Conservation (phyloP, 805 yeast genomes). For the Yamadazyma kitorensis region DNA sequence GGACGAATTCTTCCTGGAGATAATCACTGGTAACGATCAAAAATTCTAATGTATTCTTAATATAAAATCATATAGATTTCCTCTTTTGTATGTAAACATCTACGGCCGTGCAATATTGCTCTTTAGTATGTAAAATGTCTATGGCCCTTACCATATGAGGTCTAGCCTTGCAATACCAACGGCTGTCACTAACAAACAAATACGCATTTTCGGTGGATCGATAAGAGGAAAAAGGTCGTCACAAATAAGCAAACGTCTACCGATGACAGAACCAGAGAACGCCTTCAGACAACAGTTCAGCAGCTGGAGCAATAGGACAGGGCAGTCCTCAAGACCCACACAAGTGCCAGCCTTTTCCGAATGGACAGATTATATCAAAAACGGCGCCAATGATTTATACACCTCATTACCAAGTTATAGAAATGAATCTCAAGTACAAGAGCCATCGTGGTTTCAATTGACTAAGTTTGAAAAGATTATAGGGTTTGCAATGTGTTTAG, state of each 20-base stretch:
- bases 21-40: constrained; percentile 14
- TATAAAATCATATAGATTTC: not conserved
- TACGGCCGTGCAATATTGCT: no score
- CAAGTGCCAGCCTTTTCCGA: constrained; percentile 30
- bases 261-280: constrained; percentile 29
- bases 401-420: constrained; percentile 62
- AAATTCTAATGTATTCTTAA: constrained; percentile 1
- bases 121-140: no score
- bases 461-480: constrained; percentile 78
- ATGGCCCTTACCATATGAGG: no score
- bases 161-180: no score
- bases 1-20: constrained; percentile 26
- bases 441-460: constrained; percentile 74
- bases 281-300: constrained; percentile 32
- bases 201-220: no score
- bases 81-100: not conserved
- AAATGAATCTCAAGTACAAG: constrained; percentile 40
- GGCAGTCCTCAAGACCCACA: constrained; percentile 1
- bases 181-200: no score
- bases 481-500: constrained; percentile 73
- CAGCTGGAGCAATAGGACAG: constrained; percentile 24
- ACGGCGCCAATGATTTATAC: constrained; percentile 56
- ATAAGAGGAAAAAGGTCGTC: no score
- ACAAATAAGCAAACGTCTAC: no score
- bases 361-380: constrained; percentile 42